These are phyloP conservation scores for Trichoderma sp. DNA, from an alignment of 2,329 filamentous ascomycete species.

Conservation along the genomic window DNA sequence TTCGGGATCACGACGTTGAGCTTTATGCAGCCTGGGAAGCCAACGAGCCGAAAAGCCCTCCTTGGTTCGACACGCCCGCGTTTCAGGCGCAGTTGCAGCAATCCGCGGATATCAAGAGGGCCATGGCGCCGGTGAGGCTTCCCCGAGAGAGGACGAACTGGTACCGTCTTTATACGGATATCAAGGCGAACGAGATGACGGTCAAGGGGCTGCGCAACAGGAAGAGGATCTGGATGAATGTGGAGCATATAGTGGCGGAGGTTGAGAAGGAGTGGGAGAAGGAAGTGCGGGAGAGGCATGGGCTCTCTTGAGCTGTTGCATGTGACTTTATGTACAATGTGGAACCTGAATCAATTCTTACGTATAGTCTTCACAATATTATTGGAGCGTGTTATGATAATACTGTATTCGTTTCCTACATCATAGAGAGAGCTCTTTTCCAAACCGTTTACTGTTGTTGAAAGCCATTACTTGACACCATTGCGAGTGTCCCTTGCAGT, in stretches of 20 bases:
- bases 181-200: neutral
- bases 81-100: constrained; percentile 1
- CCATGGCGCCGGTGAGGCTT: constrained; percentile 5
- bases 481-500: neutral
- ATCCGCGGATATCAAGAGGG: constrained; percentile 8
- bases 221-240: constrained; percentile 24
- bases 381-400: neutral
- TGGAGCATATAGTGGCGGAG: constrained; percentile 4
- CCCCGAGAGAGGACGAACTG: constrained; percentile 24
- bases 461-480: neutral
- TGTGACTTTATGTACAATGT: neutral
- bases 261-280: neutral
- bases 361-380: neutral
- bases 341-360: neutral
- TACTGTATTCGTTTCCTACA: neutral
- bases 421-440: too few relatives aligned
- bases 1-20: neutral
- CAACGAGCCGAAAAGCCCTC: constrained; percentile 16
- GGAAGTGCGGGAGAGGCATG: neutral
- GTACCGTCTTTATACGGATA: constrained; percentile 25
- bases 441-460: too few relatives aligned
- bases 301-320: neutral
- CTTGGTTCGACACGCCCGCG: constrained; percentile 9
- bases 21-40: constrained; percentile 11
- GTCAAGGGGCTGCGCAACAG: constrained; percentile 25